Evolutionary conservation across 73 alveolate genomes (phyloP), one percentile per base, ranked within the genome.

Genomic region (Blepharisma japonicum): DNA sequence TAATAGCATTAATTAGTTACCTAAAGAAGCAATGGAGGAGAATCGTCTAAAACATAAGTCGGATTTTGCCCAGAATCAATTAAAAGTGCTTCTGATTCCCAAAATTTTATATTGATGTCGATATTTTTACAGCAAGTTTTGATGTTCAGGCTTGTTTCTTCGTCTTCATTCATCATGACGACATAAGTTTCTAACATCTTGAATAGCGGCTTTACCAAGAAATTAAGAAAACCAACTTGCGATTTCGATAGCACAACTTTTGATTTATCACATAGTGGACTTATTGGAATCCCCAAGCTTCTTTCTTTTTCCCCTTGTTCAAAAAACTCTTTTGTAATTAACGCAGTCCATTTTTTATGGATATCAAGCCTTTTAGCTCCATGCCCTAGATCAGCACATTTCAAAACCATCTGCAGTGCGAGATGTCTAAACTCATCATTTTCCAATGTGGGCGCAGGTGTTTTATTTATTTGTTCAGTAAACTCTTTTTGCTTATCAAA

Each of bases 221-320:
- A 66, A 23, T 25, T 23, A 14, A 78, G 45, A 47, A 78, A 78
- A 7, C 76, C 68, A 68, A 78, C 71, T 77, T 82, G 86, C 11
- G 84, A 68, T 77, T 82, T 82, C 6, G 82, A 55, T 23, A 79
- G 46, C 38, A 45, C 49, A 20, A 48, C 47, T 4, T 21, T 82
- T 6, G 54, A 81, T 77, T 77, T 74, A 82, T 82, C 86, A 78
- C 89, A 82, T 55, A 80, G 68, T 11, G 68, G 78, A 77, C 67
- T 82, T n/a, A 82, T 7, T 18, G 88, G 88, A 14, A 82, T 50
- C 39, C 67, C 61, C 27, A 46, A 55, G 9, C 5, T 9, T 68
- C 77, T 77, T 54, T 82, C 89, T 46, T 49, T 49, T 32, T 82
- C 85, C 3, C 89, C 89, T 77, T 82, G 83, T 7, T 79, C 56